Evolutionary conservation across 805 yeast species (phyloP).

Genomic region (Priceomyces fermenticarens): DNA sequence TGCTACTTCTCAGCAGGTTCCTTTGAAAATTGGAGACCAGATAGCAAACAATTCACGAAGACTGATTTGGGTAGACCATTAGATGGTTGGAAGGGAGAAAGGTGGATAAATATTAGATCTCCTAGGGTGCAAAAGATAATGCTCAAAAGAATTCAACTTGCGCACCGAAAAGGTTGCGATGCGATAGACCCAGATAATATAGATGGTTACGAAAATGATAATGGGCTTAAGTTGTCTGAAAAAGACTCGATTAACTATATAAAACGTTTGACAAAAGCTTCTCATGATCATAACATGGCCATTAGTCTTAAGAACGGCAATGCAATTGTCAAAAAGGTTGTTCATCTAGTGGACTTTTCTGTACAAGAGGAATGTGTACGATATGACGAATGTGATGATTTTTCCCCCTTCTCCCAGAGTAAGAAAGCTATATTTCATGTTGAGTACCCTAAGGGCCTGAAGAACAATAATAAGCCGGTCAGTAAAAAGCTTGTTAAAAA

Average conservation of each 20-base stretch:
- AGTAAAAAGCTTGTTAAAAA: too few species aligned
- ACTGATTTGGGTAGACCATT: slow-evolving; percentile 19
- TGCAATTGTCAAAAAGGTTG: slow-evolving; percentile 15
- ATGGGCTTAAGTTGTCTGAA: slow-evolving; percentile 21
- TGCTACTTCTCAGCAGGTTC: slow-evolving; percentile 31
- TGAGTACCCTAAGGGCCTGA: slow-evolving; percentile 18
- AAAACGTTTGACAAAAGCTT: slow-evolving; percentile 15
- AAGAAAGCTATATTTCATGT: slow-evolving; percentile 22
- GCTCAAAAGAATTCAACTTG: slow-evolving; percentile 16
- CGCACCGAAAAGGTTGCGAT: slow-evolving; percentile 20
- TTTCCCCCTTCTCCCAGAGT: slow-evolving; percentile 10
- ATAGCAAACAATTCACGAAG: slow-evolving; percentile 13
- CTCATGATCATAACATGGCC: slow-evolving; percentile 16
- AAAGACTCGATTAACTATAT: slow-evolving; percentile 19
- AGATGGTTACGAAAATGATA: slow-evolving; percentile 25
- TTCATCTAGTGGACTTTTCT: slow-evolving; percentile 16
- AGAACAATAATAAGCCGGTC: too few species aligned
- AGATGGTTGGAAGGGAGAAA: slow-evolving; percentile 26
- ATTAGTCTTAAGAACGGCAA: slow-evolving; percentile 24
- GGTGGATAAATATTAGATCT: slow-evolving; percentile 22
- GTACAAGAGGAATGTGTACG: slow-evolving; percentile 27
- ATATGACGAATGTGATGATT: slow-evolving; percentile 20
- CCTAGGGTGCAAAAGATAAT: slow-evolving; percentile 16
- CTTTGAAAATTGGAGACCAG: slow-evolving; percentile 26
- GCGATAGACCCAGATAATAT: slow-evolving; percentile 28